Conservation (phyloP, 2,329 filamentous ascomycete genomes). For the Thelonectria olida region DNA sequence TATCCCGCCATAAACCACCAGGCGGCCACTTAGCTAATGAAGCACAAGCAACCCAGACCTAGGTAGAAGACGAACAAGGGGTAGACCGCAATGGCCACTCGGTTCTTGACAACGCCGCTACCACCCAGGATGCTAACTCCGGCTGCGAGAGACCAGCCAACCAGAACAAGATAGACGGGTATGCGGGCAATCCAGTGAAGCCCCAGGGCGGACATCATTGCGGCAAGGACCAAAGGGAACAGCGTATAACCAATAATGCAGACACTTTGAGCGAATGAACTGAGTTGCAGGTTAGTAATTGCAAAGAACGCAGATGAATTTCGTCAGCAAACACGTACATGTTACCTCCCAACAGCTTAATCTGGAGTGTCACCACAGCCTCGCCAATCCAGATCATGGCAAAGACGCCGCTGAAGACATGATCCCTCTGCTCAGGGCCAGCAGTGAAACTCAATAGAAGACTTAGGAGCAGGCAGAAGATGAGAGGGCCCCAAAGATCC, state of each 20-base stretch:
- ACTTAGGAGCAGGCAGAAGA: constrained; percentile 91
- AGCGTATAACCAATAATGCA: constrained; percentile 99
- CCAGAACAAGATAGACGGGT: constrained; percentile 87
- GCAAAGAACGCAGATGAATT: background rate
- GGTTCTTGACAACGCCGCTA: constrained; percentile 93
- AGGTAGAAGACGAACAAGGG: constrained; percentile 96
- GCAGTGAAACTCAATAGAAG: constrained; percentile 88
- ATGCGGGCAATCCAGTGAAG: constrained; percentile 85
- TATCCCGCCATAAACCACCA: too few species aligned
- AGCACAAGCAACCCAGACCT: constrained; percentile 91
- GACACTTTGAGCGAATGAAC: constrained; percentile 96
- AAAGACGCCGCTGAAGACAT: constrained; percentile 96
- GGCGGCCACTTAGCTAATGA: constrained; percentile 76
- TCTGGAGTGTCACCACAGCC: constrained; percentile 96
- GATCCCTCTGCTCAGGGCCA: constrained; percentile 79
- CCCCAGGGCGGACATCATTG: constrained; percentile 84
- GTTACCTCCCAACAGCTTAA: constrained; percentile 94
- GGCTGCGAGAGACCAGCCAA: constrained; percentile 92
- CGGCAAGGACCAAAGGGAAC: constrained; percentile 94
- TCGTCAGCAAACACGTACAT: constrained; percentile 72
- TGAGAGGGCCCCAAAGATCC: constrained; percentile 97
- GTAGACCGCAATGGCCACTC: constrained; percentile 93
- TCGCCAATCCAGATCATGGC: constrained; percentile 97
- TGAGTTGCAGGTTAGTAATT: constrained; percentile 51
- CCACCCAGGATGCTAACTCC: constrained; percentile 96